Conservation (phyloP, 495 filamentous ascomycete genomes). For the Lasiosphaeriaceae sp. region DNA sequence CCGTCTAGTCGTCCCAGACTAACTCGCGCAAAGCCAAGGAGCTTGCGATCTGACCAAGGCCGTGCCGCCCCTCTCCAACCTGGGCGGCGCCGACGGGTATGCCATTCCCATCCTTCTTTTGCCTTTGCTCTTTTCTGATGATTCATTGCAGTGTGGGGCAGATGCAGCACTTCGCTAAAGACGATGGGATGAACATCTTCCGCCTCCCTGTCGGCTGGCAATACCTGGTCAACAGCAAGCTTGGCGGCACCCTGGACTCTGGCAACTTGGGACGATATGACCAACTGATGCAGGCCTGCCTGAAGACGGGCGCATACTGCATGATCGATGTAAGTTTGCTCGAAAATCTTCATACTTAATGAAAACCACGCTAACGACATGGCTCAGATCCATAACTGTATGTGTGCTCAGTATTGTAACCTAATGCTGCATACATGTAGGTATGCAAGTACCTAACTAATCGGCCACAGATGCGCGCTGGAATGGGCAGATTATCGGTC, state of each 20-base stretch:
- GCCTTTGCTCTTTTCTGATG: background rate
- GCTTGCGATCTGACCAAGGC: conserved; percentile 26
- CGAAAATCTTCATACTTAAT: background rate
- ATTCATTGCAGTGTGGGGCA: conserved; percentile 33
- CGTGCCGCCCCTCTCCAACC: conserved; percentile 25
- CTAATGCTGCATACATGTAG: background rate
- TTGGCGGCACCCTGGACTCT: conserved; percentile 46
- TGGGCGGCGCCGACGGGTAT: conserved; percentile 31
- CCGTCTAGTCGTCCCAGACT: conserved; percentile 17
- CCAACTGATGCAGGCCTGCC: conserved; percentile 50
- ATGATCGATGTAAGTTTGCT: conserved; percentile 45
- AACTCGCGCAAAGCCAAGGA: conserved; percentile 10
- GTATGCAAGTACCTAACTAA: background rate
- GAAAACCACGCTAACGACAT: background rate
- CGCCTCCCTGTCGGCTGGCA: conserved; percentile 56
- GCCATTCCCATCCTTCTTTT: background rate
- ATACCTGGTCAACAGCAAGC: conserved; percentile 47
- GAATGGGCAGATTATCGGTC: conserved; percentile 54
- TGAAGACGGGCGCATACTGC: conserved; percentile 46
- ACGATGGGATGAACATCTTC: conserved; percentile 53
- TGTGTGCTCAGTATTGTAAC: background rate
- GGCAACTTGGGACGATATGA: conserved; percentile 48
- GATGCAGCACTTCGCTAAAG: conserved; percentile 54
- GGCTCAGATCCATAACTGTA: conserved; percentile 45
- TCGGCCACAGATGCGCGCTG: conserved; percentile 43